Conservation (phyloP, 257 asterid genomes). For the Plantago major region DNA sequence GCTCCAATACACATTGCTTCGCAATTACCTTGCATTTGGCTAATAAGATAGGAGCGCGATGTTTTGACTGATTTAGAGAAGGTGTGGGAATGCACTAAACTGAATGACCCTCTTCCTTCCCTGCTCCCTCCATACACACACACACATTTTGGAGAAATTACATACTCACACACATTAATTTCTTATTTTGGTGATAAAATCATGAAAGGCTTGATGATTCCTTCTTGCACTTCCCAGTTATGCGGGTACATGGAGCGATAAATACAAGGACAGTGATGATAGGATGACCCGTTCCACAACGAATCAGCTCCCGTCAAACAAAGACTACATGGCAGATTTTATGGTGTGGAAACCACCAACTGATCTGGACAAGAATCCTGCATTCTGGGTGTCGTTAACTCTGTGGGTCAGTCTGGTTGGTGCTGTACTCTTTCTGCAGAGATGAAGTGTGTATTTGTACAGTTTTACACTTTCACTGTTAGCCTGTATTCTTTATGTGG, state of each 20-base stretch:
- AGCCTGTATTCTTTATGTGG: constrained; percentile 13
- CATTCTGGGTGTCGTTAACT: constrained; percentile 74
- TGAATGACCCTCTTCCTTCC: too few species aligned
- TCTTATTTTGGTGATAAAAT: background rate
- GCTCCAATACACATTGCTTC: too few species aligned
- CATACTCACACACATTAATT: too few species aligned
- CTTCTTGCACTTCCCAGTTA: constrained; percentile 38
- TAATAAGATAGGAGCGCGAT: too few species aligned
- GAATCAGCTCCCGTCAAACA: constrained; percentile 61
- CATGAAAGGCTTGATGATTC: background rate
- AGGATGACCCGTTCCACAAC: constrained; percentile 57
- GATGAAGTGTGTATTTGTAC: constrained; percentile 36
- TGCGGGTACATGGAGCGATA: constrained; percentile 88
- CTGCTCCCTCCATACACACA: too few species aligned
- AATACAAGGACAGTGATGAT: constrained; percentile 71
- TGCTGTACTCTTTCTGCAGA: constrained; percentile 65
- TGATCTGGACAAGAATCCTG: constrained; percentile 62
- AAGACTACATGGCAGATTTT: constrained; percentile 70
- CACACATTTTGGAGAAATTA: too few species aligned
- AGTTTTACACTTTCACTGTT: constrained; percentile 19
- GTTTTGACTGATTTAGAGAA: too few species aligned
- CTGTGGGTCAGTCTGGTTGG: constrained; percentile 88
- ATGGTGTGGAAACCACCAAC: constrained; percentile 78
- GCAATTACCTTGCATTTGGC: too few species aligned
- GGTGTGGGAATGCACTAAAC: too few species aligned